Evolutionary conservation across 2,329 filamentous ascomycete species (phyloP), one percentile per base, ranked within the genome.

Genomic region (Fusarium sp.): DNA sequence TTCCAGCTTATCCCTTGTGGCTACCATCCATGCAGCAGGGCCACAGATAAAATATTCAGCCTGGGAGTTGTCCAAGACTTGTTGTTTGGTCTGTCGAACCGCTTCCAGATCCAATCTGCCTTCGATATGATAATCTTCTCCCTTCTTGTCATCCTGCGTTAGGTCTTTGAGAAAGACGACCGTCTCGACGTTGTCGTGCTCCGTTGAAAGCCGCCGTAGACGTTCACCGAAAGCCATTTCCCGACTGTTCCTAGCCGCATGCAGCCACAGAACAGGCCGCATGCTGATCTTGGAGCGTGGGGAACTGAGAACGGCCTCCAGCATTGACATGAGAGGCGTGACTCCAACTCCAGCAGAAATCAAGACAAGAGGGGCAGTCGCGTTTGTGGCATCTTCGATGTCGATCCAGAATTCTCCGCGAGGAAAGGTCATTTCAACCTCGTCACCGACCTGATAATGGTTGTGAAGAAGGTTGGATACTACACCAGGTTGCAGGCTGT

Each of bases 391-490:
- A 7, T 50, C 60, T 4, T 59, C 36, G 13, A 62, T 51, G 12
- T 58, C 44, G 15, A 62, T 41, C 51, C 43, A 40, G 28, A 62
- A 62, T 28, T 62, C 60, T 4, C 60, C 60, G 16, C 53, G 43
- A 36, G 60, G 60, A 46, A 51, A 27, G 2, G 41, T 52, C 41
- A 62, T 28, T 23, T 62, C 53, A 18, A 62, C 13, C 46, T 62
- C 60, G 1, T 57, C 53, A 18, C 53, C 60, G 12, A 48, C 60
- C 44, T 47, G 53, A 23, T 58, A 55, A 27, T 40, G 52, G 13
- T 18, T 34, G 16, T 62, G 60, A 3, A 62, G 54, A n/a, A 62
- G 34, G 43, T 52, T 59, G 12, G 60, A 62, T 13, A 62, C 60
- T 4, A 41, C 44, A 4, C 60, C 60, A 0, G 60, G 34, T 18